Percentiles rank a stretch among this genome's conserved stretches.
Evolutionary conservation across 805 yeast species (phyloP).

Genomic region (Clavispora fructus): DNA sequence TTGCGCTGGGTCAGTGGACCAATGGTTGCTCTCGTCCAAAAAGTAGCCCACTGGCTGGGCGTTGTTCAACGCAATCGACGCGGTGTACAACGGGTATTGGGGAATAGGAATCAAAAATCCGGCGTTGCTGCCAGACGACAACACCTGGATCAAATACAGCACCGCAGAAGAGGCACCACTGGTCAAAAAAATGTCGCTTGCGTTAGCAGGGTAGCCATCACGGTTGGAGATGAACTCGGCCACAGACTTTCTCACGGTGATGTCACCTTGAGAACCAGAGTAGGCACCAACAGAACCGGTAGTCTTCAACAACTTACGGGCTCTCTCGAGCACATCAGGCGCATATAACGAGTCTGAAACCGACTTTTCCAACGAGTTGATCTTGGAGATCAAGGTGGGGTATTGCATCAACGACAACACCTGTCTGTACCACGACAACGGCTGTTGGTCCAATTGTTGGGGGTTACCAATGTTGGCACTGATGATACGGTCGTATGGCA

Average conservation of each 20-base stretch:
- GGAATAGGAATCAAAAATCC: conserved; percentile 94
- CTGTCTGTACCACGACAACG: conserved; percentile 92
- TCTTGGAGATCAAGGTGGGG: conserved; percentile 53
- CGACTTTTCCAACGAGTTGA: conserved; percentile 18
- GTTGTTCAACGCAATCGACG: conserved; percentile 80
- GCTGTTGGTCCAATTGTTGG: conserved; percentile 91
- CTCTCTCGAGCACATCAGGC: conserved; percentile 69
- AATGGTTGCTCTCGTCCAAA: conserved; percentile 70
- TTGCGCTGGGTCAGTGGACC: conserved; percentile 76
- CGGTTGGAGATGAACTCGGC: conserved; percentile 75
- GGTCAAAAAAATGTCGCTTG: conserved; percentile 76
- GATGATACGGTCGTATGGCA: conserved; percentile 76
- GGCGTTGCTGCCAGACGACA: conserved; percentile 61
- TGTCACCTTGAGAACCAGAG: conserved; percentile 87
- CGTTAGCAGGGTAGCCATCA: conserved; percentile 63
- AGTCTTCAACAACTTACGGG: conserved; percentile 51
- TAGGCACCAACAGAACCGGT: conserved; percentile 92
- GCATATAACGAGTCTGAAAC: conserved; percentile 39
- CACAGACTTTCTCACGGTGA: conserved; percentile 64
- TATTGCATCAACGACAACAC: conserved; percentile 82
- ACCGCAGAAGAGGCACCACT: conserved; percentile 96
- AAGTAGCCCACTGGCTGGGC: conserved; percentile 83
- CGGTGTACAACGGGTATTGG: conserved; percentile 95
- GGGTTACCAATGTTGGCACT: conserved; percentile 97
- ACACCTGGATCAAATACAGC: conserved; percentile 63